A percentile compares a stretch with the other conserved stretches of the same genome.
phyloP scores from a whole-genome alignment of 1,284 basidiomycete genomes.

The Jaminaea rosea region DNA sequence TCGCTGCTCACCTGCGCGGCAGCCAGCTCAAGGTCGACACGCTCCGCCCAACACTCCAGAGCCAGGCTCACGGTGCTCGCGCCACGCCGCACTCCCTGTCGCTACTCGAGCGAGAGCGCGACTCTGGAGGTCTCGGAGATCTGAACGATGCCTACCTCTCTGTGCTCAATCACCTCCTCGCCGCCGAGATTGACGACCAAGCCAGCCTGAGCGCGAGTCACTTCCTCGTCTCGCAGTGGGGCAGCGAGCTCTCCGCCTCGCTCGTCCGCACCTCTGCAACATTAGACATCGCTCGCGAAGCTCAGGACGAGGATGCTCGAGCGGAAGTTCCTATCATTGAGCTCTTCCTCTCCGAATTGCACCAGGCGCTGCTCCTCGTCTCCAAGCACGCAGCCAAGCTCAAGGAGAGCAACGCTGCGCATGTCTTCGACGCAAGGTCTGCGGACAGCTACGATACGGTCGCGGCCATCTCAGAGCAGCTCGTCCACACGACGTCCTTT shows the following conservation, averaged over 20 bases:
- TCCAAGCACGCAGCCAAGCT: conserved; percentile 2
- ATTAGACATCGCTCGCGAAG: background rate
- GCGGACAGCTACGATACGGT: conserved; percentile 2
- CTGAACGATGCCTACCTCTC: conserved; percentile 59
- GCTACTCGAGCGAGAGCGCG: conserved; percentile 12
- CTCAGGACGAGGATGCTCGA: background rate
- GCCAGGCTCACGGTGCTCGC: background rate
- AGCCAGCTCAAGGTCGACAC: conserved; percentile 10
- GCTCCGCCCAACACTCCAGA: background rate
- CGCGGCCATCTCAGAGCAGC: background rate
- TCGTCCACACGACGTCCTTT: conserved; percentile 5
- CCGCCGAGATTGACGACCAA: conserved; percentile 18
- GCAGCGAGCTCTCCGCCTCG: conserved; percentile 25
- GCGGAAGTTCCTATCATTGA: background rate
- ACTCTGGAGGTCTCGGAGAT: conserved; percentile 55
- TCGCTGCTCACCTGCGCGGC: conserved; percentile 67
- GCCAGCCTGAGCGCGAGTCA: conserved; percentile 20
- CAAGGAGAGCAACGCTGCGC: background rate
- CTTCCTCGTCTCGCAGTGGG: conserved; percentile 27
- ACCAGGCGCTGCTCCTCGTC: background rate
- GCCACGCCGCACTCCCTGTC: background rate
- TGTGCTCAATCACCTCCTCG: conserved; percentile 58
- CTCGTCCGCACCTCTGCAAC: background rate
- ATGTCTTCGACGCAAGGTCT: conserved; percentile 8
- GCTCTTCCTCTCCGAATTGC: background rate